Conservation (phyloP, 495 filamentous ascomycete species). For the Xanthoparmelia taractica region DNA sequence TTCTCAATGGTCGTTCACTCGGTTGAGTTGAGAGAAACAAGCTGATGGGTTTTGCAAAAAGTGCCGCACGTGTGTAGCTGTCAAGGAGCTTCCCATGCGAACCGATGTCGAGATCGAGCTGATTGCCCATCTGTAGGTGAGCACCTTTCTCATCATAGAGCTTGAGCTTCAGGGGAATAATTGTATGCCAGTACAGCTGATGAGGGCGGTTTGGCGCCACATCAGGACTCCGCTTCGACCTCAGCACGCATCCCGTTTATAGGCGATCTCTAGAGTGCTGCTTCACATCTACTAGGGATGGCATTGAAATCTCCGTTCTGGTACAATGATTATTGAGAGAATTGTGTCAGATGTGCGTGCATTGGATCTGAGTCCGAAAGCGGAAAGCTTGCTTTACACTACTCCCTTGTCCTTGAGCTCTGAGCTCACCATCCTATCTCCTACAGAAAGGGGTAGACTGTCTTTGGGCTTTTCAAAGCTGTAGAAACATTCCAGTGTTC, state of each 20-base stretch:
- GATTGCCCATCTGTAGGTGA: constrained; percentile 45
- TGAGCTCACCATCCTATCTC: neutral
- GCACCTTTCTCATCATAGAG: constrained; percentile 6
- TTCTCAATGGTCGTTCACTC: neutral
- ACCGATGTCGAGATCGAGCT: constrained; percentile 71
- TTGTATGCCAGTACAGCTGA: constrained; percentile 19
- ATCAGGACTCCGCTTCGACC: constrained; percentile 11
- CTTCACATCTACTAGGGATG: neutral
- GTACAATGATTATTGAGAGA: neutral
- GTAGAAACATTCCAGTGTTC: neutral
- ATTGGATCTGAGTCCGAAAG: neutral
- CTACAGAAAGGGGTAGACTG: neutral
- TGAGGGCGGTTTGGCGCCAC: constrained; percentile 4
- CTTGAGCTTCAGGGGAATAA: neutral
- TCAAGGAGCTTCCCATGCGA: constrained; percentile 54
- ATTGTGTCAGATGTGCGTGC: neutral
- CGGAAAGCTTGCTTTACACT: neutral
- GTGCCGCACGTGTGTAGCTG: constrained; percentile 59
- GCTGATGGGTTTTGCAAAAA: too few relatives aligned
- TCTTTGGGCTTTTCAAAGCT: neutral
- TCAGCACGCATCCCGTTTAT: constrained; percentile 21
- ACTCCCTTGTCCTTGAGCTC: neutral
- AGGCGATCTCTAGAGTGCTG: constrained; percentile 18
- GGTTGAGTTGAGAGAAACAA: neutral
- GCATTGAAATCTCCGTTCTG: neutral